phyloP scores from a whole-genome alignment of 106 monocot species.

The Allium cepa region DNA sequence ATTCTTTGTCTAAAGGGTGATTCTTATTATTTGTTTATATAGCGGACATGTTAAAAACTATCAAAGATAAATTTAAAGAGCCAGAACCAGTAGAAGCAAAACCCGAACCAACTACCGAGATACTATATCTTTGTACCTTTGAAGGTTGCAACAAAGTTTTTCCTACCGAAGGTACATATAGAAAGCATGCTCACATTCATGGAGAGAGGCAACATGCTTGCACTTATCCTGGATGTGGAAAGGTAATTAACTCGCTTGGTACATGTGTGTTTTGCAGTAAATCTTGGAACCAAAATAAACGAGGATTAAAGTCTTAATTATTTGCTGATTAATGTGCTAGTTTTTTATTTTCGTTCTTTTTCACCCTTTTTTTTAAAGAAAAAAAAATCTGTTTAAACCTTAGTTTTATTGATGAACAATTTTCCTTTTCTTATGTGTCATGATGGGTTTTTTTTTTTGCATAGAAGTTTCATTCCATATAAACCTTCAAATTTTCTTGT shows the following conservation, averaged over 20 bases:
- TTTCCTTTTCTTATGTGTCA: no score
- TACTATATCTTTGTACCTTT: constrained; percentile 60
- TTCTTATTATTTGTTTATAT: constrained; percentile 2
- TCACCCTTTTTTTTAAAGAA: no score
- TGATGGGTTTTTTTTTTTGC: no score
- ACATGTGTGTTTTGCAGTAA: no score
- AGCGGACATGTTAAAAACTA: constrained; percentile 51
- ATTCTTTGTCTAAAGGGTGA: not conserved
- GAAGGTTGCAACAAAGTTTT: constrained; percentile 66
- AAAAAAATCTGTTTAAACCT: no score
- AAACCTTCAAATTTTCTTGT: no score
- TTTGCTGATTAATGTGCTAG: no score
- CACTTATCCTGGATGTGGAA: constrained; percentile 55
- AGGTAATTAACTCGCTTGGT: constrained; percentile 25
- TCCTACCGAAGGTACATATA: constrained; percentile 30
- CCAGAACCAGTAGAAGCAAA: constrained; percentile 31
- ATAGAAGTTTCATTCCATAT: no score
- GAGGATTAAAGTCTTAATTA: no score
- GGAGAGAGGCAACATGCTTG: constrained; percentile 69
- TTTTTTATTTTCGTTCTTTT: no score
- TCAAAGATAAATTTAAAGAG: constrained; percentile 48
- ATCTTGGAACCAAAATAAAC: no score
- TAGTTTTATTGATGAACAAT: no score
- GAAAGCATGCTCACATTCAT: constrained; percentile 56
- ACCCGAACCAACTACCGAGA: constrained; percentile 58